Percentiles rank a stretch among this genome's conserved stretches.
These are phyloP conservation scores for Ramaria sp. DNA, from an alignment of 768 basidiomycete species.

Conservation along the genomic window DNA sequence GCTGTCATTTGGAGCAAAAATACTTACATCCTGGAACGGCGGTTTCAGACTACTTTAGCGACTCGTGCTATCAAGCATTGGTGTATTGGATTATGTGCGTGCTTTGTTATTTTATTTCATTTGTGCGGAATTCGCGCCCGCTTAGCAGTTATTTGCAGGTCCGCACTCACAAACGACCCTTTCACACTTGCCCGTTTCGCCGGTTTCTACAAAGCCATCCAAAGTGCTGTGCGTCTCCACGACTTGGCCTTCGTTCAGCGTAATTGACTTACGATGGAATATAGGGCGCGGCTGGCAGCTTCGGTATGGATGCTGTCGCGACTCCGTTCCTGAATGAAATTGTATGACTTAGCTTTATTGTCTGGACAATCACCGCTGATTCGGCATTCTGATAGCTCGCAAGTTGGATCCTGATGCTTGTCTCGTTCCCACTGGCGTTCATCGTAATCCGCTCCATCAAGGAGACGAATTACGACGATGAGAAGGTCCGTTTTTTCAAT, in stretches of 20 bases:
- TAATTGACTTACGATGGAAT: background rate
- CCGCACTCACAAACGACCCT: conserved; percentile 33
- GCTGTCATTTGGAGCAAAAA: background rate
- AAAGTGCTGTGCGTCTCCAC: background rate
- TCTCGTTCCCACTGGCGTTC: conserved; percentile 25
- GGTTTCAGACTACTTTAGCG: conserved; percentile 27
- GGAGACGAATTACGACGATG: conserved; percentile 28
- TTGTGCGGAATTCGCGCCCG: background rate
- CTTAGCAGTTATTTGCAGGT: conserved; percentile 17
- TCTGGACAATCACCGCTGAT: background rate
- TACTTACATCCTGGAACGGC: background rate
- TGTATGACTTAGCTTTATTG: conserved; percentile 9
- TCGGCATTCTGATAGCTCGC: conserved; percentile 17
- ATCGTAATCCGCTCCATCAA: conserved; percentile 26
- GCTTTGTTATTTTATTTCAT: background rate
- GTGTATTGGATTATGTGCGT: conserved; percentile 11
- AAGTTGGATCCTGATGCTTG: conserved; percentile 26
- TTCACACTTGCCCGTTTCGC: conserved; percentile 35
- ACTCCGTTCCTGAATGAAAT: conserved; percentile 35
- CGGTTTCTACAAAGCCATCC: conserved; percentile 32
- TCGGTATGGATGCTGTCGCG: conserved; percentile 34
- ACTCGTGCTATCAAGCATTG: conserved; percentile 17
- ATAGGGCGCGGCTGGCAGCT: conserved; percentile 27
- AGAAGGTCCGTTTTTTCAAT: conserved; percentile 13
- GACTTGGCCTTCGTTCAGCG: background rate